Percentiles rank a stretch among this genome's conserved stretches.
These are phyloP conservation scores for Laguncularia racemosa DNA, from an alignment of 345 rosid genomes.

Conservation along the genomic window DNA sequence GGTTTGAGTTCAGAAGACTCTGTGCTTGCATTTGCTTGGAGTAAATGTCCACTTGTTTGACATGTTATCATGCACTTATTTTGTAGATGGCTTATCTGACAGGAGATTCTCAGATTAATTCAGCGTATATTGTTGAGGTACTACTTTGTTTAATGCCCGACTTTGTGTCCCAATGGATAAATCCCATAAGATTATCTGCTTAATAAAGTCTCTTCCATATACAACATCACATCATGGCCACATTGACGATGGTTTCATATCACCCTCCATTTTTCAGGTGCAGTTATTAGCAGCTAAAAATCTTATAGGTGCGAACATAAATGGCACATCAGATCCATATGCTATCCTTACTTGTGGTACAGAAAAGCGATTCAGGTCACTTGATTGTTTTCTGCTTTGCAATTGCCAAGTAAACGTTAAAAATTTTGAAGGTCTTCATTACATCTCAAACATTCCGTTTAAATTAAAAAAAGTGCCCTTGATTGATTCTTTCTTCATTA, in stretches of 20 bases:
- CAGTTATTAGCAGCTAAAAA: constrained; percentile 96
- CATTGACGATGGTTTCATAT: not conserved
- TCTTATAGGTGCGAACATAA: constrained; percentile 90
- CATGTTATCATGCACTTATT: constrained; percentile 84
- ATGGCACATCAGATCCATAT: constrained; percentile 98
- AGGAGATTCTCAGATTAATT: constrained; percentile 57
- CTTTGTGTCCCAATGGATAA: not conserved
- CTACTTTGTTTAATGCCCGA: not conserved
- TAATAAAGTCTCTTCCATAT: too few species aligned
- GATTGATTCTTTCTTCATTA: too few species aligned
- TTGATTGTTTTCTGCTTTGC: constrained; percentile 10
- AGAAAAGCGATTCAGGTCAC: constrained; percentile 90
- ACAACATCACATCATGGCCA: not conserved
- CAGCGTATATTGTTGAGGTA: constrained; percentile 75
- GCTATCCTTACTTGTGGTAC: constrained; percentile 94
- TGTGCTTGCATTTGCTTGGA: constrained; percentile 25
- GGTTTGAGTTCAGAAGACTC: not conserved
- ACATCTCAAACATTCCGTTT: too few species aligned
- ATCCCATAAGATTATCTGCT: too few species aligned
- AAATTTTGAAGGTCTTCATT: too few species aligned
- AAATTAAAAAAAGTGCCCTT: too few species aligned
- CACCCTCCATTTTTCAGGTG: constrained; percentile 41
- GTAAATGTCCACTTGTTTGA: constrained; percentile 70
- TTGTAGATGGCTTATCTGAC: constrained; percentile 70
- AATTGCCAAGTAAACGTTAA: not conserved